These are phyloP conservation scores for Xylaria sp. DNA, from an alignment of 2,329 filamentous ascomycete species.

Conservation along the genomic window DNA sequence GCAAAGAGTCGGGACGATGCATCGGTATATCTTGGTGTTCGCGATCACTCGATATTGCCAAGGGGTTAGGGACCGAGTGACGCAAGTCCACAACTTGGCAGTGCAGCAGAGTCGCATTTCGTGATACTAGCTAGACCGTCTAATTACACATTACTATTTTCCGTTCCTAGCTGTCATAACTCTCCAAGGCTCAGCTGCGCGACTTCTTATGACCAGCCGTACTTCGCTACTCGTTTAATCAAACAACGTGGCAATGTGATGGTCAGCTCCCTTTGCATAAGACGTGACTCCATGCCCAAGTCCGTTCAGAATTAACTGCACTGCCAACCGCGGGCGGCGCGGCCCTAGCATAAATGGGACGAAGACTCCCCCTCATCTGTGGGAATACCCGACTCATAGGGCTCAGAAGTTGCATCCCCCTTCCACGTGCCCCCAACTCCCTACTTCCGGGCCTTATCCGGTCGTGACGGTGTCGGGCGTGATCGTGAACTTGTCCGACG, in stretches of 20 bases:
- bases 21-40: no score
- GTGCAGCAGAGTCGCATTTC: no score
- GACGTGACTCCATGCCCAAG: not conserved
- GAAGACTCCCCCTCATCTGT: not conserved
- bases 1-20: no score
- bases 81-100: no score
- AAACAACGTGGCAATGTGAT: not conserved
- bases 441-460: constrained; percentile 23
- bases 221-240: not conserved
- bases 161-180: not conserved
- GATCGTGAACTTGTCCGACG: constrained; percentile 38
- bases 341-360: no score
- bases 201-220: not conserved
- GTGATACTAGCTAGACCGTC: no score
- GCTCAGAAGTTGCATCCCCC: not conserved
- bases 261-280: not conserved
- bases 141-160: not conserved
- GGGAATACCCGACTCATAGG: constrained; percentile 1
- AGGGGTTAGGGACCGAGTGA: no score
- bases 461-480: constrained; percentile 33
- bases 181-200: not conserved
- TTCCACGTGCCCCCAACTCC: constrained; percentile 12
- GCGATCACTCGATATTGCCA: no score
- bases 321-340: not conserved
- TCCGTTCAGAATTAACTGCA: not conserved